Percentiles rank a stretch among this genome's conserved stretches.
These are phyloP conservation scores for Ophiocordyceps camponoti-leonardi DNA, from an alignment of 2,329 filamentous ascomycete genomes.

Conservation along the genomic window DNA sequence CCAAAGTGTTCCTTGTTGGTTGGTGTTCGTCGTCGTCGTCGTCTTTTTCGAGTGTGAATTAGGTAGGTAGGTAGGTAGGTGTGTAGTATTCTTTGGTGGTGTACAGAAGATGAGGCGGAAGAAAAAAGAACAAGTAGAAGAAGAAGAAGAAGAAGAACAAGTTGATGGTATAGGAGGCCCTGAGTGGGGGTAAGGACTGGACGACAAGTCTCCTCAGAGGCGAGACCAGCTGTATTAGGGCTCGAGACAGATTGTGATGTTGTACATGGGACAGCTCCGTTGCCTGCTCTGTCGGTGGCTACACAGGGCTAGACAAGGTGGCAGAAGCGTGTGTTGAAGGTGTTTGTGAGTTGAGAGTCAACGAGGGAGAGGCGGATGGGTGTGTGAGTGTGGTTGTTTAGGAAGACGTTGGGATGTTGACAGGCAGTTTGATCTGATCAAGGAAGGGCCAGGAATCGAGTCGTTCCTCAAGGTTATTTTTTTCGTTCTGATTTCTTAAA, in stretches of 20 bases:
- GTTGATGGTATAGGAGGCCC: slow-evolving; percentile 4
- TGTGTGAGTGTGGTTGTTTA: background rate
- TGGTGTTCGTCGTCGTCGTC: background rate
- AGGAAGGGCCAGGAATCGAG: slow-evolving; percentile 25
- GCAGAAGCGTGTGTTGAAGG: background rate
- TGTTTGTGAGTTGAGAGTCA: slow-evolving; percentile 5
- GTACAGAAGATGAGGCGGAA: slow-evolving; percentile 3
- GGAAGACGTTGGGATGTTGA: too few species aligned
- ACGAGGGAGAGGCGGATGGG: slow-evolving; percentile 3
- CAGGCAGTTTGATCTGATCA: slow-evolving; percentile 7
- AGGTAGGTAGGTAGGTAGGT: slow-evolving; percentile 1
- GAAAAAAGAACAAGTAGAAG: slow-evolving; percentile 2
- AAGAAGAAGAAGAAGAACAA: slow-evolving; percentile 1
- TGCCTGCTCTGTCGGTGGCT: slow-evolving; percentile 2
- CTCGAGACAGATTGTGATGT: slow-evolving; percentile 12
- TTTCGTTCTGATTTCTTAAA: slow-evolving; percentile 9
- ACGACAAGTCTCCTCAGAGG: slow-evolving; percentile 19
- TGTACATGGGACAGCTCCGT: slow-evolving; percentile 9
- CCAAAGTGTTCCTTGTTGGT: background rate
- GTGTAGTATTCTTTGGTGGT: slow-evolving; percentile 2
- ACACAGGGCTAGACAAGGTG: background rate
- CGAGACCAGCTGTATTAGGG: slow-evolving; percentile 15
- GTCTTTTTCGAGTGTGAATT: background rate
- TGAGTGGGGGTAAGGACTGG: slow-evolving; percentile 22
- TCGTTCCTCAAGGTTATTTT: slow-evolving; percentile 23